Evolutionary conservation across 2,329 filamentous ascomycete genomes (phyloP).

Genomic region (Dactylellina haptotyla): DNA sequence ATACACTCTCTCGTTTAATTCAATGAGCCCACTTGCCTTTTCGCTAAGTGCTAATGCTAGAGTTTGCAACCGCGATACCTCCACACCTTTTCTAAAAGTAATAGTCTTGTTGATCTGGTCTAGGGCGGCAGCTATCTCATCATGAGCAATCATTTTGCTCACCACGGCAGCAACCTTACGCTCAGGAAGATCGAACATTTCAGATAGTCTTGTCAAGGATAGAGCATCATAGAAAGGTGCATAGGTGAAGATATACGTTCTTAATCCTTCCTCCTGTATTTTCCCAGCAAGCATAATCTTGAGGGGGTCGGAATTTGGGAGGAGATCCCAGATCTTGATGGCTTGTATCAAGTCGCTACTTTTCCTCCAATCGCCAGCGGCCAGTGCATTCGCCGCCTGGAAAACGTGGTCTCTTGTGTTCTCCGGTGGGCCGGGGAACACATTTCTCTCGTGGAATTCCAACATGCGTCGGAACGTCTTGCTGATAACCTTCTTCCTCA

Average conservation of each 20-base stretch:
- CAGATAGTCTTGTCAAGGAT: slow-evolving; percentile 81
- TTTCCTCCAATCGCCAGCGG: slow-evolving; percentile 98
- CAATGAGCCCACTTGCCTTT: slow-evolving; percentile 94
- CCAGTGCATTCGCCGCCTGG: slow-evolving; percentile 96
- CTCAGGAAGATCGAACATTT: slow-evolving; percentile 93
- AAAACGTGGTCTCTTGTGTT: slow-evolving; percentile 99
- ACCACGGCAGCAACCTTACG: slow-evolving; percentile 94
- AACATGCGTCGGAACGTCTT: slow-evolving; percentile 99
- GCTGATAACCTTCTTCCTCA: slow-evolving; percentile 97
- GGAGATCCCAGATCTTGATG: slow-evolving; percentile 99
- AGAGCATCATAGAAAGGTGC: slow-evolving; percentile 99
- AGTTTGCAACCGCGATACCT: slow-evolving; percentile 94
- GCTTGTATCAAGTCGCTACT: slow-evolving; percentile 90
- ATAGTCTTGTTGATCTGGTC: slow-evolving; percentile 98
- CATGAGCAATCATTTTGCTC: slow-evolving; percentile 99
- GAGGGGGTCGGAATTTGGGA: slow-evolving; percentile 90
- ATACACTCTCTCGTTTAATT: slow-evolving; percentile 95
- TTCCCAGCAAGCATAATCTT: slow-evolving; percentile 97
- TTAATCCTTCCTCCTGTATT: slow-evolving; percentile 97
- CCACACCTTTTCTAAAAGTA: slow-evolving; percentile 99
- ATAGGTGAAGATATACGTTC: slow-evolving; percentile 99
- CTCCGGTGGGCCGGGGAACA: slow-evolving; percentile 97
- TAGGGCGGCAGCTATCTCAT: slow-evolving; percentile 93
- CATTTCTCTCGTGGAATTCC: slow-evolving; percentile 98
- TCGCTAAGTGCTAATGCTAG: slow-evolving; percentile 92